Evolutionary conservation across 257 asterid species (phyloP), one percentile per base, ranked within the genome.

Genomic region (Cynanchum wilfordii): DNA sequence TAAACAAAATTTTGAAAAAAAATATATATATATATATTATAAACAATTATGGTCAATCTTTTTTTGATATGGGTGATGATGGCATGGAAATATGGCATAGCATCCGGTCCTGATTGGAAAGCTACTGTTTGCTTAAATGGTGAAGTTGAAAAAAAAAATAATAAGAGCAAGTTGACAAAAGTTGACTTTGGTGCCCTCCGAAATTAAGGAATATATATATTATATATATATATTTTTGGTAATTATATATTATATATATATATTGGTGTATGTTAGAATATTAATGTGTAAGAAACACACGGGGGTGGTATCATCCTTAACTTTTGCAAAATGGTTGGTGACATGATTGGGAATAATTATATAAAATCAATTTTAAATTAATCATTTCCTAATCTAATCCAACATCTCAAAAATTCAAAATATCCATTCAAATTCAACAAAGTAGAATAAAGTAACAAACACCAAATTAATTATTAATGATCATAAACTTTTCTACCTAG

Each of bases 301-400:
- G 9, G 8, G 25, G 38, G 29, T 57, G 72, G 71, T 30, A 38
- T 66, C 24, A 24, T 59, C 56, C 77, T 80, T 69, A 50, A 75
- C 49, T 15, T 47, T 62, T 40, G 75, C 44, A 75, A 77, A 56
- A 75, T 67, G 63, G 63, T 52, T 67, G 63, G 63, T 52, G 16
- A 30, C 72, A 76, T 71, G 78, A 81, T 78, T 77, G 69, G 66
- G 74, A 54, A 75, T 68, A 78, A 73, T 78, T 59, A 42, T 68
- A 42, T 24, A 59, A 73, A 66, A 42, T 42, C 51, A 40, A 71
- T 62, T 71, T 72, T 63, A 40, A 66, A 59, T 29, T 58, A 55
- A 71, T 77, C 66, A 75, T 68, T 66, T 49, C 71, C 22, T 47
- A 73, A 78, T 74, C 70, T 69, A 70, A 74, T 44, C 42, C 54